Percentiles rank a stretch among this genome's conserved stretches.
Conservation (phyloP, 805 yeast genomes). For the Ogataea zsoltii region DNA sequence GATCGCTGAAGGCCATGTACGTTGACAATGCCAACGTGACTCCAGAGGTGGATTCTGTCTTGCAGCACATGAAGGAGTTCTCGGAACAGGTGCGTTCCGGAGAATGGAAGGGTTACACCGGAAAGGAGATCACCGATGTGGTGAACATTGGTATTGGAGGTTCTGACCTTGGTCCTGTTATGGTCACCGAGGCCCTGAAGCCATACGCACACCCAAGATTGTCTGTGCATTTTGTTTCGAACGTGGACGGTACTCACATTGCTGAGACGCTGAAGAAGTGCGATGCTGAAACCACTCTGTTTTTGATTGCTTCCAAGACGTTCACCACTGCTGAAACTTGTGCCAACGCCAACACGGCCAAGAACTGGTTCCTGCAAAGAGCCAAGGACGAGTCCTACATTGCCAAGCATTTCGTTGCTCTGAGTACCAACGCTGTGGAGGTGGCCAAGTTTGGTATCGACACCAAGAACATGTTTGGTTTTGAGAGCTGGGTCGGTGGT, state of each 20-base stretch:
- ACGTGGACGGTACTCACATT: slow-evolving; percentile 97
- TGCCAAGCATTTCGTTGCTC: slow-evolving; percentile 97
- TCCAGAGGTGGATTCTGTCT: slow-evolving; percentile 87
- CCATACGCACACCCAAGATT: slow-evolving; percentile 76
- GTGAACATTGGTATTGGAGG: slow-evolving; percentile 99
- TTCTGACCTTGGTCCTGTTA: slow-evolving; percentile 97
- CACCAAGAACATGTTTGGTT: slow-evolving; percentile 97
- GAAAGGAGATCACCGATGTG: slow-evolving; percentile 87
- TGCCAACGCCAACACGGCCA: slow-evolving; percentile 95
- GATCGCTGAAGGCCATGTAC: slow-evolving; percentile 75
- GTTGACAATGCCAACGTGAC: slow-evolving; percentile 91
- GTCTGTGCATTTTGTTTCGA: slow-evolving; percentile 89
- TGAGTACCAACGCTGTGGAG: slow-evolving; percentile 89
- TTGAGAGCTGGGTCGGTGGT: slow-evolving; percentile 99
- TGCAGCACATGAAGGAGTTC: slow-evolving; percentile 96
- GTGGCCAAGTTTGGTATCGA: slow-evolving; percentile 96
- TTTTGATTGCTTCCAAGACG: slow-evolving; percentile 93
- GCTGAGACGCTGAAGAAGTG: slow-evolving; percentile 82
- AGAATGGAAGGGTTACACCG: slow-evolving; percentile 95
- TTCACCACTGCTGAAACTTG: slow-evolving; percentile 98
- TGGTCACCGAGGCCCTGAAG: slow-evolving; percentile 98
- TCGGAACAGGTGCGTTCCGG: slow-evolving; percentile 89
- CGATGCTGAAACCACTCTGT: slow-evolving; percentile 89
- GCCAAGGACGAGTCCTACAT: slow-evolving; percentile 65
- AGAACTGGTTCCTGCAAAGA: slow-evolving; percentile 81